Base-by-base conservation (phyloP, 352 stramenopile species). In the Peronospora belbahrii region DNA sequence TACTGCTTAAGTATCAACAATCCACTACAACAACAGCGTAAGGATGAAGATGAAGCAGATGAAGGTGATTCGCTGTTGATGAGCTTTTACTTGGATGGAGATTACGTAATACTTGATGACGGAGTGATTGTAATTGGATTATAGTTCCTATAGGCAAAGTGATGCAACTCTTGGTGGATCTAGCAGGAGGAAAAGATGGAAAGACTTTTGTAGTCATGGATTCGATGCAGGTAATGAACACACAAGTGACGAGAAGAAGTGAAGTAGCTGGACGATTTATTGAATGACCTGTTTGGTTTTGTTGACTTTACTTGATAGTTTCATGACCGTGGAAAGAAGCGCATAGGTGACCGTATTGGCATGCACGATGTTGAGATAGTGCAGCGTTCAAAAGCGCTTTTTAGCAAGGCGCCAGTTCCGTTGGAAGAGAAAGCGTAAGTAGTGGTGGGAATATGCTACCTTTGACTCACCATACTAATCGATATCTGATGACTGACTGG, bases 131-230 rank as follows among this genome's bases (percentile, higher is more conserved):
- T 42, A 2, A 42, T 9, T 31, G 27, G 40, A 6, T 20, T 35
- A n/a, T 48, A 59, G 52, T 47, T 36, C 37, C n/a, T 35, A 56
- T 62, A 32, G 42, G 27, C 55, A 67, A 54, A 32, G 43, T 65
- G 11, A 49, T 88, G 58, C 74, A 63, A 4, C 48, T 88, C n/a
- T 42, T 88, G 6, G 42, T 85, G 8, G 70, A 65, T 8, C 59
- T 88, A 2, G 62, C 71, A 18, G 77, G 77, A 9, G 77, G 74
- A 5, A 32, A 61, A 1, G 65, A 88, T 45, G 68, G 70, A 33
- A 20, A 54, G 10, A 83, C 77, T 9, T 88, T 88, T 46, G 54
- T 81, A 8, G 48, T 84, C 2, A 62, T 76, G 41, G 72, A 86
- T 34, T 57, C 63, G 2, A 79, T 65, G 33, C 61, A 59, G 27